Conservation (phyloP, 2,329 filamentous ascomycete genomes). For the Tothia fuscella region DNA sequence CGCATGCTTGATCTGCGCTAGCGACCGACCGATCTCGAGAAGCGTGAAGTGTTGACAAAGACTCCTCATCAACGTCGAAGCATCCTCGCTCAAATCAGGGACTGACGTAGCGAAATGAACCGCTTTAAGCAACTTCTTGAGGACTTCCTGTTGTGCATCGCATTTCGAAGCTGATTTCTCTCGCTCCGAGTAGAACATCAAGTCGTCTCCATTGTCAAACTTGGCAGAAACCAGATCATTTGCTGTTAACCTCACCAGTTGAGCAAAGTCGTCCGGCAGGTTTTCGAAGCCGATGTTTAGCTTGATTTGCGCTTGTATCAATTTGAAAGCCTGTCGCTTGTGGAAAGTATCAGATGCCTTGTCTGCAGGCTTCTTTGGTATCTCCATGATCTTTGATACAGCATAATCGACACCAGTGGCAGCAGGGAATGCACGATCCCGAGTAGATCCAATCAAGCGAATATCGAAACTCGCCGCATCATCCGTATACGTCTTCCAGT, state of each 20-base stretch:
- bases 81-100: conserved; percentile 65
- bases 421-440: conserved; percentile 76
- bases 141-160: conserved; percentile 63
- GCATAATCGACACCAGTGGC: conserved; percentile 80
- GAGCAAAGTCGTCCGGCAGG: conserved; percentile 78
- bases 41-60: conserved; percentile 84
- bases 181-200: conserved; percentile 64
- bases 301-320: conserved; percentile 83
- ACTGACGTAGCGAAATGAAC: conserved; percentile 76
- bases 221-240: conserved; percentile 70
- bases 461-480: conserved; percentile 81
- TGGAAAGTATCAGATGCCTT: conserved; percentile 72
- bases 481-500: conserved; percentile 76
- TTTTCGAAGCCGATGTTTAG: conserved; percentile 78
- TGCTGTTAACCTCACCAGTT: conserved; percentile 75
- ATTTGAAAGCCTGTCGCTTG: conserved; percentile 81
- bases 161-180: conserved; percentile 81
- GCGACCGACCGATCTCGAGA: conserved; percentile 75
- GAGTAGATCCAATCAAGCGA: conserved; percentile 76
- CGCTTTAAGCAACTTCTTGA: conserved; percentile 83
- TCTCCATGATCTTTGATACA: conserved; percentile 75
- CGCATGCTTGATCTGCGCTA: conserved; percentile 67
- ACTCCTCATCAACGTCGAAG: conserved; percentile 62
- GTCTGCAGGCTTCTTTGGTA: conserved; percentile 44
- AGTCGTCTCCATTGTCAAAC: conserved; percentile 55